Evolutionary conservation across 257 asterid species (phyloP).

Genomic region (Solanum ossicruentum): DNA sequence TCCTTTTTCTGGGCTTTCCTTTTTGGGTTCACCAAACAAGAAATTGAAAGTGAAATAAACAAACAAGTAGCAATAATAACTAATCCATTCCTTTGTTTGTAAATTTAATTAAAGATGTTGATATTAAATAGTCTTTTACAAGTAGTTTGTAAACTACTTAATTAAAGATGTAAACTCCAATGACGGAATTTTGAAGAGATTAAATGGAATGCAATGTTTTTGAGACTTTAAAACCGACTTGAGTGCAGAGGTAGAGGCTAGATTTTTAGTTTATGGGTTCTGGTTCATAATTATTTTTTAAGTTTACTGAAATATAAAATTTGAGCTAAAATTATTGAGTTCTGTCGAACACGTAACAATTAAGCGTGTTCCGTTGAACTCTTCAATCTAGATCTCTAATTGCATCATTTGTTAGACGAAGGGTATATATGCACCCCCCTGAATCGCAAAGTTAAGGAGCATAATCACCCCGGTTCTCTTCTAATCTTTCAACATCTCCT

Average conservation of each 20-base stretch:
- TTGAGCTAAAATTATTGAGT: neutral
- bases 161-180: neutral
- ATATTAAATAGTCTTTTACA: too few relatives aligned
- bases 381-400: neutral
- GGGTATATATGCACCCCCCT: neutral
- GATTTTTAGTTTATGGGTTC: neutral
- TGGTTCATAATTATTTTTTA: neutral
- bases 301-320: neutral
- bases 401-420: neutral
- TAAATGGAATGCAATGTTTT: slow-evolving; percentile 24
- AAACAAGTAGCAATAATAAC: neutral
- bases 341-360: neutral
- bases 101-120: too few relatives aligned
- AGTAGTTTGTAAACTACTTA: too few relatives aligned
- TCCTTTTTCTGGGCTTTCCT: neutral
- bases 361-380: neutral
- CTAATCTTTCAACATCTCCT: neutral
- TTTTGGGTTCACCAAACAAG: neutral
- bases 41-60: neutral
- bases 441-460: neutral
- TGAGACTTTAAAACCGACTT: neutral
- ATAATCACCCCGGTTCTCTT: neutral
- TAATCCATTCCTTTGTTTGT: neutral
- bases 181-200: slow-evolving; percentile 32
- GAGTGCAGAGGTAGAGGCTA: neutral